Conservation (phyloP, 1,284 basidiomycete genomes). For the Fistulina hepatica region DNA sequence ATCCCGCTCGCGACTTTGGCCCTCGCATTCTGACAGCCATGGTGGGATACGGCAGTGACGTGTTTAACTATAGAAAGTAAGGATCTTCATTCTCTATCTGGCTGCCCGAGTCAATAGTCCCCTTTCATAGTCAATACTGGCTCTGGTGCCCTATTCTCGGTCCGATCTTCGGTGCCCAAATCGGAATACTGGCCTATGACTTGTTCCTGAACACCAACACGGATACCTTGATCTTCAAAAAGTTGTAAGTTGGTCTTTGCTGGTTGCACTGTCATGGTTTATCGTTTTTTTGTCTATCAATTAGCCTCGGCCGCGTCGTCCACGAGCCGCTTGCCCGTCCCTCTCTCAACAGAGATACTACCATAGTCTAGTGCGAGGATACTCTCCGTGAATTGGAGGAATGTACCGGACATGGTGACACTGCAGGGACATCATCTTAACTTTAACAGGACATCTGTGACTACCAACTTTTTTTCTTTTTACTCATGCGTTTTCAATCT, state of each 20-base stretch:
- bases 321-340: too few relatives aligned
- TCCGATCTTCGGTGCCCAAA: slow-evolving; percentile 25
- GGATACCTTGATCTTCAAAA: slow-evolving; percentile 15
- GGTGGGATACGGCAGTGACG: slow-evolving; percentile 15
- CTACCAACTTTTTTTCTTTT: too few relatives aligned
- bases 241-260: not conserved
- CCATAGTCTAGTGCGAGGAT: too few relatives aligned
- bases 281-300: too few relatives aligned
- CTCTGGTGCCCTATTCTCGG: slow-evolving; percentile 35
- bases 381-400: too few relatives aligned
- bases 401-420: too few relatives aligned
- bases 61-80: slow-evolving; percentile 11
- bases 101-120: not conserved
- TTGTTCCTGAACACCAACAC: slow-evolving; percentile 24
- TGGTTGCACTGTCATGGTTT: not conserved
- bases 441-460: too few relatives aligned
- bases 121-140: slow-evolving; percentile 33
- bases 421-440: too few relatives aligned
- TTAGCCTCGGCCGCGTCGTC: too few relatives aligned
- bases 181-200: slow-evolving; percentile 27
- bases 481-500: too few relatives aligned
- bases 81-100: not conserved
- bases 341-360: too few relatives aligned
- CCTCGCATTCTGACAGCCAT: slow-evolving; percentile 50
- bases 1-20: slow-evolving; percentile 56